A percentile compares a stretch with the other conserved stretches of the same genome.
phyloP scores from a whole-genome alignment of 2,329 filamentous ascomycete species.

The Exophiala dermatitidis region DNA sequence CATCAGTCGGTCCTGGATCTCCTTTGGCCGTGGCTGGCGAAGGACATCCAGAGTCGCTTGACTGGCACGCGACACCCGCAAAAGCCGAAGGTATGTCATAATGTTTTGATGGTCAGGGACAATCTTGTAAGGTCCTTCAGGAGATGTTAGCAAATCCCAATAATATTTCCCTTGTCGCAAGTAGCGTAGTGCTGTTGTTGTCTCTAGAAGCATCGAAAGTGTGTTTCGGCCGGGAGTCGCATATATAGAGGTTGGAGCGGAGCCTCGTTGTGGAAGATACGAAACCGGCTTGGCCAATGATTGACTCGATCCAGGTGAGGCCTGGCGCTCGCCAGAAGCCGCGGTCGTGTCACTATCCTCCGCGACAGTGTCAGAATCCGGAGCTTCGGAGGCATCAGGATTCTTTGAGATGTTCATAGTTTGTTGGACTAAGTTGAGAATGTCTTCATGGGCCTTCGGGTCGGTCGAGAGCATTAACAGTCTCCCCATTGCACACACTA shows the following conservation, averaged over 20 bases:
- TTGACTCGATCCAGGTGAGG: background rate
- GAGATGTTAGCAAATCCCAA: conserved; percentile 63
- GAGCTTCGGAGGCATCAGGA: background rate
- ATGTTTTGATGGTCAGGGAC: conserved; percentile 66
- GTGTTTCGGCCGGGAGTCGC: conserved; percentile 47
- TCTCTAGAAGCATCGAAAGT: conserved; percentile 62
- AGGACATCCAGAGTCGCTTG: conserved; percentile 55
- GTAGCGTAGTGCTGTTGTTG: conserved; percentile 54
- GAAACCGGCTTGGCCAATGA: background rate
- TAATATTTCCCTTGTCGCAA: conserved; percentile 62
- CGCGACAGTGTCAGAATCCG: background rate
- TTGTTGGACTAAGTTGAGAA: conserved; percentile 71
- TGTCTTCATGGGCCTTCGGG: conserved; percentile 58
- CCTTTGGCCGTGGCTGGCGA: conserved; percentile 39
- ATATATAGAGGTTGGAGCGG: conserved; percentile 28
- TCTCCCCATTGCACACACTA: conserved; percentile 75
- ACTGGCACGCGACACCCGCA: conserved; percentile 61
- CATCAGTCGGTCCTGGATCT: conserved; percentile 39
- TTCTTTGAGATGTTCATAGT: conserved; percentile 58
- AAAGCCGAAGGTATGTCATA: conserved; percentile 58
- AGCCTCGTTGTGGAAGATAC: background rate
- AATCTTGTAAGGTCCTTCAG: conserved; percentile 46
- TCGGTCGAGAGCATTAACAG: conserved; percentile 60
- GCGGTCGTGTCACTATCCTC: background rate
- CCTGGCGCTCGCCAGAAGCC: background rate